Evolutionary conservation across 495 filamentous ascomycete genomes (phyloP).

Genomic region (Daldinia loculata): DNA sequence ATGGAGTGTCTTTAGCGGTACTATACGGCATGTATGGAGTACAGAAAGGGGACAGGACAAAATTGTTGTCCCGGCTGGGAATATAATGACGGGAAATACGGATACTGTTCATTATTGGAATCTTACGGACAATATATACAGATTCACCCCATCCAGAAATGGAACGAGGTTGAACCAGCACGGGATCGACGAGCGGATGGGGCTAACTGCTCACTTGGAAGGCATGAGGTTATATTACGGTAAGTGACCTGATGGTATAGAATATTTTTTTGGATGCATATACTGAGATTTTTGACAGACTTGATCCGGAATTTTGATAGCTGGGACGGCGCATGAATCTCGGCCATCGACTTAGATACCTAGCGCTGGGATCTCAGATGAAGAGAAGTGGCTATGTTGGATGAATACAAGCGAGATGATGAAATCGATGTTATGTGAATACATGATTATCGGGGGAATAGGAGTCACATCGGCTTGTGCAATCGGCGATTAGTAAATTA

Average conservation of each 20-base stretch:
- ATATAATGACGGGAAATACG: conserved; percentile 66
- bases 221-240: conserved; percentile 59
- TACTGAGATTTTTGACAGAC: conserved; percentile 13
- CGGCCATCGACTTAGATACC: background rate
- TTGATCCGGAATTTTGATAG: conserved; percentile 33
- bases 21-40: conserved; percentile 45
- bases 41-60: conserved; percentile 63
- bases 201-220: conserved; percentile 63
- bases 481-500: too few species aligned
- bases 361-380: too few species aligned
- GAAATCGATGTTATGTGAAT: too few species aligned
- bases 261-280: background rate
- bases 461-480: too few species aligned
- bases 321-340: conserved; percentile 17
- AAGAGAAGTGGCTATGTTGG: too few species aligned
- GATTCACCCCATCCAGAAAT: conserved; percentile 62
- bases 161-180: conserved; percentile 60
- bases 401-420: too few species aligned
- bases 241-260: conserved; percentile 3
- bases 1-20: conserved; percentile 28
- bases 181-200: conserved; percentile 63
- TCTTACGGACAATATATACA: conserved; percentile 66
- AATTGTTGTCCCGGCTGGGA: conserved; percentile 64
- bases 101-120: conserved; percentile 71
- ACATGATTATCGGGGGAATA: too few species aligned